Evolutionary conservation across 139 green algal genomes (phyloP).

Genomic region (Closterium sp.): DNA sequence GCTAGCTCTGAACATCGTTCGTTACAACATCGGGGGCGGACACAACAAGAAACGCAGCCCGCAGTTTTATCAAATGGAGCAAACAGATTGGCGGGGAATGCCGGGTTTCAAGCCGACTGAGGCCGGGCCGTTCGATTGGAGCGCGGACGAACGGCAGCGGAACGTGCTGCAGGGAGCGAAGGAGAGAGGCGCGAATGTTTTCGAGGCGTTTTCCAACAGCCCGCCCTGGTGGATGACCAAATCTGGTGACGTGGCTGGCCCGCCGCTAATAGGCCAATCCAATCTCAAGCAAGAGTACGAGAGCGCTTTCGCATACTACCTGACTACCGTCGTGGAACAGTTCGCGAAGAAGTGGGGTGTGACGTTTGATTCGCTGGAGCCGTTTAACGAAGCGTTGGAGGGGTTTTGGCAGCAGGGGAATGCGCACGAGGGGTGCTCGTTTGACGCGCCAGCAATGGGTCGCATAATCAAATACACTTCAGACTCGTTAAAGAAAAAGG

Average conservation of each 20-base stretch:
- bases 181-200: conserved; percentile 25
- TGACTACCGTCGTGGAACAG: conserved; percentile 37
- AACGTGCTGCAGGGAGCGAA: conserved; percentile 38
- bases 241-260: conserved; percentile 32
- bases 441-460: conserved; percentile 20
- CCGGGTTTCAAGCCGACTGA: conserved; percentile 30
- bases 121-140: conserved; percentile 29
- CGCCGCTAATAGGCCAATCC: not conserved
- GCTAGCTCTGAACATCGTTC: conserved; percentile 44
- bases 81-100: not conserved
- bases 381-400: conserved; percentile 53
- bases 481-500: conserved; percentile 7
- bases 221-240: conserved; percentile 54
- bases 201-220: conserved; percentile 54
- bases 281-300: conserved; percentile 44
- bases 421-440: conserved; percentile 55
- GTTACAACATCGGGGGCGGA: conserved; percentile 48
- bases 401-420: conserved; percentile 40
- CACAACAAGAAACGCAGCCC: not conserved
- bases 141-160: conserved; percentile 31
- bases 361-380: conserved; percentile 39
- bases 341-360: conserved; percentile 40
- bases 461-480: conserved; percentile 24
- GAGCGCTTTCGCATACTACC: conserved; percentile 48
- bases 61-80: not conserved